Evolutionary conservation across 805 yeast genomes (phyloP), one percentile per base, ranked within the genome.

Genomic region (Yamadazyma sp.): DNA sequence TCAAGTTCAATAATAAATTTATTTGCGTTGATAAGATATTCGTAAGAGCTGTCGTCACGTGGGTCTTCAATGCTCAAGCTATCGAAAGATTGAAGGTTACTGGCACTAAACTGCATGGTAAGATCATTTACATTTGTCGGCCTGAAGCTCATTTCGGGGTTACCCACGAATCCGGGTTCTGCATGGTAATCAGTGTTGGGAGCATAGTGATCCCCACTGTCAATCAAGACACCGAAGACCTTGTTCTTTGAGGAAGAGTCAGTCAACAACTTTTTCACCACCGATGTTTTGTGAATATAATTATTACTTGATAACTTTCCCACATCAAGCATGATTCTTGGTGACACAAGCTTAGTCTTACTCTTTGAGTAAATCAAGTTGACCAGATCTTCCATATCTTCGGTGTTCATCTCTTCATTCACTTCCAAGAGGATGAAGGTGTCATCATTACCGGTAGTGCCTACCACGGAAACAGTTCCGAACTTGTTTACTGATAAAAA

Each of bases 371-470:
- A 53, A 12, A 53, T 46, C 21, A 36, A 39, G 3, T 37, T 22
- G 18, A 54, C 42, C 6, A 40, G 14, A 5, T 30, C 38, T 16
- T 37, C 30, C 27, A 57, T 32, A 15, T 56, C 56, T 7, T 36
- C 40, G 21, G 36, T 29, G 6, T 29, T 16, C n/a, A 51, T 11
- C 19, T 44, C 35, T 18, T 29, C 20, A 24, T 54, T 54, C 9
- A 64, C 42, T 28, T 59, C 49, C 31, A 74, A 41, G 8, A 72
- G 55, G 9, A 71, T 47, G 50, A 75, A 75, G 1, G 79, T 71
- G 44, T 75, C 78, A 14, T 53, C 48, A 52, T 75, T 75, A 1
- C 80, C 80, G 6, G 54, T 55, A 1, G 80, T 73, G 11, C 73
- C 73, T 7, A 70, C 72, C 19, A 70, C 71, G 1, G 77, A 70